Evolutionary conservation across 106 monocot genomes (phyloP), one percentile per base, ranked within the genome.

Genomic region (Phalaenopsis equestris): DNA sequence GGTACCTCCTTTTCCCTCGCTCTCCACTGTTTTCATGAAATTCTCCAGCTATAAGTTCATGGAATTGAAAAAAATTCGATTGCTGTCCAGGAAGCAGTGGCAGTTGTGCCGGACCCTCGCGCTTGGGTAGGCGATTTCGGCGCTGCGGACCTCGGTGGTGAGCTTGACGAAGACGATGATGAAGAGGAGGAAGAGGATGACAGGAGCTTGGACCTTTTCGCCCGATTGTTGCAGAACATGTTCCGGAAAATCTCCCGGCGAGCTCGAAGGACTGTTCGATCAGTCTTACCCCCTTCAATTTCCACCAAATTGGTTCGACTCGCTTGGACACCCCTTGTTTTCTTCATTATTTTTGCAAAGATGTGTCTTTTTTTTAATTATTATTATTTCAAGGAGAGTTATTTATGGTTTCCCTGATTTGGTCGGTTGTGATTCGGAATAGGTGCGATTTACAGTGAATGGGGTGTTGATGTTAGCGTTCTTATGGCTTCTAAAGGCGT

Each of bases 371-470:
- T 61, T 57, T 24, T 68, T 30, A 30, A 30, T 30, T 30, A 5
- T 67, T 38, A 30, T n/a, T n/a, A 38, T 39, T 37, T 36, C 14
- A 3, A 37, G 0, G 64, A 24, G 24, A 8, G 36, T 14, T 39
- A 9, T 38, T 70, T 70, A 3, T 38, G 1, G 38, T 55, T 55
- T 72, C 21, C 1, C 17, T 72, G 6, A 67, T 49, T 52, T 41
- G 36, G 16, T 55, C 38, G 9, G 47, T 39, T 72, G 9, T 47
- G 21, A 55, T 80, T 75, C 39, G 41, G 41, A 57, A 12, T 78
- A 99, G 98, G 98, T 99, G 47, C 68, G 86, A 16, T 99, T 99
- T 82, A 87, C 94, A 21, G 98, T 99, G 6, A 88, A 99, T 84
- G 98, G 98, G 64, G 84, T 89, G 18, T 61, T 99, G 70, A 85